Percentiles rank a stretch among this genome's conserved stretches.
Evolutionary conservation across 352 stramenopile genomes (phyloP).

Genomic region (Phytophthora podocarpi): DNA sequence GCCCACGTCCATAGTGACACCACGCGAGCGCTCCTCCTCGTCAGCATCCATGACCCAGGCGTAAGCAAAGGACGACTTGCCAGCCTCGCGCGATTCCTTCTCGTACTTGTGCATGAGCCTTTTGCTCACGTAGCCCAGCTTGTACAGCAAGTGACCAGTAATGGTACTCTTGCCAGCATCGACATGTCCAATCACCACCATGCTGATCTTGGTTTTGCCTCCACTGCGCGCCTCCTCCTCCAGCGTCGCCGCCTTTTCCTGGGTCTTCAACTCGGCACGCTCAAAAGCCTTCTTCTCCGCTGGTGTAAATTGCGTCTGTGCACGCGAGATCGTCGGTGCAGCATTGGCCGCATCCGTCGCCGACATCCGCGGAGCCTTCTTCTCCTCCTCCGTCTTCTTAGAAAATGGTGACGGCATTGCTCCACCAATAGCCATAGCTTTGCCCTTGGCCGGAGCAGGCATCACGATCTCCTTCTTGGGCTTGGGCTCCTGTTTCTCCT

Average conservation of each 20-base stretch:
- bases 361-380: slow-evolving; percentile 31
- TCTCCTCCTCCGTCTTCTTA: slow-evolving; percentile 13
- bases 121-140: slow-evolving; percentile 89
- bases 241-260: slow-evolving; percentile 54
- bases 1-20: slow-evolving; percentile 98
- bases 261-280: slow-evolving; percentile 70
- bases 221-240: slow-evolving; percentile 49
- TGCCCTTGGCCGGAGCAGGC: slow-evolving; percentile 49
- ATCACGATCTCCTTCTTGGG: slow-evolving; percentile 37
- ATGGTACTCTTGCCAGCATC: slow-evolving; percentile 98
- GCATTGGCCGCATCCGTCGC: slow-evolving; percentile 27
- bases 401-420: slow-evolving; percentile 2
- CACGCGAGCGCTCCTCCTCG: slow-evolving; percentile 90
- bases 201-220: slow-evolving; percentile 88
- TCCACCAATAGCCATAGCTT: slow-evolving; percentile 52
- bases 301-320: slow-evolving; percentile 56
- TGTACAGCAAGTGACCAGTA: slow-evolving; percentile 95
- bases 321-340: slow-evolving; percentile 30
- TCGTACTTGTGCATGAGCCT: slow-evolving; percentile 92
- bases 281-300: slow-evolving; percentile 72
- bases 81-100: slow-evolving; percentile 88
- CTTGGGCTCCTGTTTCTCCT: slow-evolving; percentile 22
- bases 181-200: slow-evolving; percentile 98
- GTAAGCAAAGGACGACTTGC: slow-evolving; percentile 96
- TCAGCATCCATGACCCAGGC: slow-evolving; percentile 95